These are phyloP conservation scores for Cladophialophora immunda DNA, from an alignment of 2,329 filamentous ascomycete genomes.

Conservation along the genomic window DNA sequence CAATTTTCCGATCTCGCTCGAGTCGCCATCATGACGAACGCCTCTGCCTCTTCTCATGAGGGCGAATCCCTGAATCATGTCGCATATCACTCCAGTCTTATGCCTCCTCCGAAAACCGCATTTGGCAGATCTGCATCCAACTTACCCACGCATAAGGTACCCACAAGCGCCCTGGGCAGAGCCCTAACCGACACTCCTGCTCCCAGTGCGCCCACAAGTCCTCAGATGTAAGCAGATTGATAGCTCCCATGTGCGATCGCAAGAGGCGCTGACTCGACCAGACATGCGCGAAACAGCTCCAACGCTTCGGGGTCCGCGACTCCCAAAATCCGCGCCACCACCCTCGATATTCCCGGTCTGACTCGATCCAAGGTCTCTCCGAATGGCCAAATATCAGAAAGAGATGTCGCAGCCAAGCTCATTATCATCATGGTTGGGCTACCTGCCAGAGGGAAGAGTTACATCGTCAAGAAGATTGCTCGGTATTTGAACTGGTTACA, in stretches of 20 bases:
- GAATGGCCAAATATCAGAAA: conserved; percentile 89
- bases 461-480: conserved; percentile 97
- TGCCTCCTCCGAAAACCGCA: conserved; percentile 36
- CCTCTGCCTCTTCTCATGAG: conserved; percentile 29
- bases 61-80: conserved; percentile 33
- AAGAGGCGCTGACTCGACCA: conserved; percentile 22
- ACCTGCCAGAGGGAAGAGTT: conserved; percentile 94
- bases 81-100: conserved; percentile 36
- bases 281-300: conserved; percentile 66
- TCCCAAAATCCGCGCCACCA: conserved; percentile 86
- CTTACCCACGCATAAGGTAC: conserved; percentile 23
- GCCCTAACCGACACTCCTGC: conserved; percentile 70
- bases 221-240: conserved; percentile 60
- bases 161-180: conserved; percentile 56
- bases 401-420: conserved; percentile 94
- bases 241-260: not conserved
- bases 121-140: conserved; percentile 33
- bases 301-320: conserved; percentile 80
- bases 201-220: conserved; percentile 69
- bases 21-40: conserved; percentile 37
- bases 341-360: conserved; percentile 94
- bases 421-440: conserved; percentile 99
- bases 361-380: conserved; percentile 95
- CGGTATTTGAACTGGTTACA: conserved; percentile 97
- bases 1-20: conserved; percentile 35